phyloP scores from a whole-genome alignment of 345 rosid genomes.

The Excoecaria cochinchinensis region DNA sequence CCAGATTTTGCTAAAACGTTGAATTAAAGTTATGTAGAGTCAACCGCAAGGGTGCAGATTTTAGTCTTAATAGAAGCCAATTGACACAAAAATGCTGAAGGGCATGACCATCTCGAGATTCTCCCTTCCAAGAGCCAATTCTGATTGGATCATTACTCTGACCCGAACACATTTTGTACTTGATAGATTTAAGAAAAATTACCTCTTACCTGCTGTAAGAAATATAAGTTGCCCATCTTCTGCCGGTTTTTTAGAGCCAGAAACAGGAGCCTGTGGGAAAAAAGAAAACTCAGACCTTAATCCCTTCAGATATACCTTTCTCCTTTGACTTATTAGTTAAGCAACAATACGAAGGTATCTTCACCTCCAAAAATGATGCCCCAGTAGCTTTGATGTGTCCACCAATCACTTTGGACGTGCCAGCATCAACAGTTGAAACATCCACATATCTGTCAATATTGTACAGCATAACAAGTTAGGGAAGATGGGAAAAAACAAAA shows the following conservation, averaged over 20 bases:
- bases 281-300: not conserved
- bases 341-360: not conserved
- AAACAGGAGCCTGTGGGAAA: conserved; percentile 79
- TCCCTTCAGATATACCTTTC: not conserved
- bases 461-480: not conserved
- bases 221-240: conserved; percentile 88
- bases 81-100: not conserved
- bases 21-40: not conserved
- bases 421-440: conserved; percentile 86
- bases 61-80: not conserved
- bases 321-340: conserved; percentile 7
- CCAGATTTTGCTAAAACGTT: not conserved
- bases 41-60: not conserved
- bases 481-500: not conserved
- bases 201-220: conserved; percentile 74
- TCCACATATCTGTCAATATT: conserved; percentile 69
- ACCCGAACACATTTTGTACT: not conserved
- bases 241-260: conserved; percentile 93
- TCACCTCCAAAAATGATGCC: conserved; percentile 82
- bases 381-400: conserved; percentile 62
- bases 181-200: not conserved
- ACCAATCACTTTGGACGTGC: conserved; percentile 65
- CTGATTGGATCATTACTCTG: not conserved
- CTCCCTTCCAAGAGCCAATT: not conserved
- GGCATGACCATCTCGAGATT: not conserved